Percentiles rank a stretch among this genome's conserved stretches.
Conservation (phyloP, 257 asterid species). For the Solanum pimpinellifolium region DNA sequence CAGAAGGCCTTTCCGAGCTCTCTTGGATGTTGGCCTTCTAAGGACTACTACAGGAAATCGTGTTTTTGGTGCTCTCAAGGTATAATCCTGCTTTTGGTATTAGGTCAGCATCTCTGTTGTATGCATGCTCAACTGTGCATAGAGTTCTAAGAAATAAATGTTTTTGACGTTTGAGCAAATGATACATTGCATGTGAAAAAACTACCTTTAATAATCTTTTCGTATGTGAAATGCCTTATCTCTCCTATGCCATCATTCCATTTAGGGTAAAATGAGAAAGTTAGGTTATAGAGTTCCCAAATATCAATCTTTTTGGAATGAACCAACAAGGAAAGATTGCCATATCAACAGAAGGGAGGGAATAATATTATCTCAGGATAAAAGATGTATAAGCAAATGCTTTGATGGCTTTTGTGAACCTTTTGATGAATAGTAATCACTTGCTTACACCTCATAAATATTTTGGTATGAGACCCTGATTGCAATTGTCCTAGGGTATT, state of each 20-base stretch:
- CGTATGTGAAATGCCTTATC: not conserved
- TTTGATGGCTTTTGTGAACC: not conserved
- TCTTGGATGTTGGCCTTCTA: conserved; percentile 57
- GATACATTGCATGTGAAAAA: not conserved
- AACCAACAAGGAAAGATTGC: not conserved
- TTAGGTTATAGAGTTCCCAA: not conserved
- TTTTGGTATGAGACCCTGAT: not conserved
- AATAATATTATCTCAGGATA: not conserved
- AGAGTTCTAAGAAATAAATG: not conserved
- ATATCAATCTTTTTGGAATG: not conserved
- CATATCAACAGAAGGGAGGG: not conserved
- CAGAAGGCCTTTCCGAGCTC: conserved; percentile 65
- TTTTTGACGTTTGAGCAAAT: not conserved
- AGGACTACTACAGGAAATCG: conserved; percentile 67
- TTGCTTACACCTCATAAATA: not conserved
- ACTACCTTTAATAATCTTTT: not conserved
- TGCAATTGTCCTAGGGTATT: not conserved
- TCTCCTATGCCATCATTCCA: not conserved
- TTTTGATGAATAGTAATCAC: not conserved
- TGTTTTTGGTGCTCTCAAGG: conserved; percentile 71
- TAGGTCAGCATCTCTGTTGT: not conserved
- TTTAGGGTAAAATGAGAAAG: not conserved
- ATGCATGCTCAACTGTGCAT: not conserved
- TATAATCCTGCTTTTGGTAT: not conserved
- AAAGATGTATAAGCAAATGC: not conserved